A percentile compares a stretch with the other conserved stretches of the same genome.
Conservation (phyloP, 176 grass and related monocot genomes). For the Metroxylon sagu region DNA sequence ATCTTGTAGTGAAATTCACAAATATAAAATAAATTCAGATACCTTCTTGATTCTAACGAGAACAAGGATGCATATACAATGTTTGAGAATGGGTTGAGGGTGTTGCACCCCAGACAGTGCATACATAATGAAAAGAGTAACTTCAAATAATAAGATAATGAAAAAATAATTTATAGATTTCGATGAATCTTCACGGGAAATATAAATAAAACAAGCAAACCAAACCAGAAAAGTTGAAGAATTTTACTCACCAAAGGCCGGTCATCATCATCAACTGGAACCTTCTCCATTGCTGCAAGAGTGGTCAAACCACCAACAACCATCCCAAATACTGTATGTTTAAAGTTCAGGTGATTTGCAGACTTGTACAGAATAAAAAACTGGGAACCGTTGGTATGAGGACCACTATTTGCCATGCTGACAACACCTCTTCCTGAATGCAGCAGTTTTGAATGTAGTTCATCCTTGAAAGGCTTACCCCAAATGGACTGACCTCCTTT, state of each 20-base stretch:
- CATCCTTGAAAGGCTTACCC: constrained; percentile 94
- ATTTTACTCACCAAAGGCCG: constrained; percentile 65
- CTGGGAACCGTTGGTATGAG: constrained; percentile 88
- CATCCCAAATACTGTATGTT: constrained; percentile 93
- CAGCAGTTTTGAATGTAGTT: constrained; percentile 88
- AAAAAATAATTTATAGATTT: too few species aligned
- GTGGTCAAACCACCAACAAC: constrained; percentile 89
- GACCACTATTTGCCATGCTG: constrained; percentile 93
- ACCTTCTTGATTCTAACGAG: too few species aligned
- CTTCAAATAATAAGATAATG: too few species aligned
- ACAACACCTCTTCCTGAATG: constrained; percentile 91
- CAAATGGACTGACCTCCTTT: constrained; percentile 83
- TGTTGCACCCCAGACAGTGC: too few species aligned
- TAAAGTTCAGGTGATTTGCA: constrained; percentile 82
- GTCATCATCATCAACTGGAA: constrained; percentile 89
- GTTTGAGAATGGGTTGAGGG: too few species aligned
- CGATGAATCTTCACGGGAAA: too few species aligned
- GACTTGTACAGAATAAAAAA: constrained; percentile 99
- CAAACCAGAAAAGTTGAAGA: neutral
- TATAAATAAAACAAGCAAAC: neutral
- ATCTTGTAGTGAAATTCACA: too few species aligned
- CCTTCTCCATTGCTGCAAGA: constrained; percentile 83
- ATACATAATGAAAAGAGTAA: too few species aligned
- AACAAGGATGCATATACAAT: too few species aligned
- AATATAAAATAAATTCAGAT: too few species aligned